These are phyloP conservation scores for Chaetomium cochliodes DNA, from an alignment of 495 filamentous ascomycete genomes.

Conservation along the genomic window DNA sequence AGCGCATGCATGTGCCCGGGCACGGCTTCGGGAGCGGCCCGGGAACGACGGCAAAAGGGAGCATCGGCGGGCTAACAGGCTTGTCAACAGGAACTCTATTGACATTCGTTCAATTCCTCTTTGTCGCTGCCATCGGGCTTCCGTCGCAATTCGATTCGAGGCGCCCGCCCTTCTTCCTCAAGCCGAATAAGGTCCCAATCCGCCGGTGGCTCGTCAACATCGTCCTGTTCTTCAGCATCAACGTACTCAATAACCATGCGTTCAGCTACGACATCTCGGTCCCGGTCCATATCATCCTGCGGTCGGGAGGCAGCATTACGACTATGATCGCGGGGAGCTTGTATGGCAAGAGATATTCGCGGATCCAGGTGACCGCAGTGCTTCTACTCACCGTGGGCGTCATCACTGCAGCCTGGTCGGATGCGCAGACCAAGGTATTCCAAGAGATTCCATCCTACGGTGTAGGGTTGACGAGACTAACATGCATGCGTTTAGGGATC, in stretches of 20 bases:
- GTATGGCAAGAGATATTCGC: constrained; percentile 80
- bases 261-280: constrained; percentile 97
- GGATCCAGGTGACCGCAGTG: constrained; percentile 75
- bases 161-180: constrained; percentile 64
- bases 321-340: constrained; percentile 84
- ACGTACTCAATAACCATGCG: constrained; percentile 94
- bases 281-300: constrained; percentile 93
- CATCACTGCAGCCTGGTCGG: constrained; percentile 80
- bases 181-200: constrained; percentile 76
- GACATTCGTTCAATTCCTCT: constrained; percentile 89
- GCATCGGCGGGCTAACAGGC: neutral
- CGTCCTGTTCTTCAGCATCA: constrained; percentile 85
- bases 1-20: neutral
- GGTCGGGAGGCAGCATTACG: constrained; percentile 90
- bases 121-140: constrained; percentile 77
- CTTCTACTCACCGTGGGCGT: constrained; percentile 82
- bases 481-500: constrained; percentile 31
- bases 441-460: neutral
- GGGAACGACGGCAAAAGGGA: neutral
- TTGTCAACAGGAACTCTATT: constrained; percentile 69
- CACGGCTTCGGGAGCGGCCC: neutral
- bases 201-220: constrained; percentile 85
- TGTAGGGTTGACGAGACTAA: neutral
- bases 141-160: constrained; percentile 64
- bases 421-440: constrained; percentile 75